Evolutionary conservation across 495 filamentous ascomycete genomes (phyloP).

Genomic region (Hypoxylon rickii): DNA sequence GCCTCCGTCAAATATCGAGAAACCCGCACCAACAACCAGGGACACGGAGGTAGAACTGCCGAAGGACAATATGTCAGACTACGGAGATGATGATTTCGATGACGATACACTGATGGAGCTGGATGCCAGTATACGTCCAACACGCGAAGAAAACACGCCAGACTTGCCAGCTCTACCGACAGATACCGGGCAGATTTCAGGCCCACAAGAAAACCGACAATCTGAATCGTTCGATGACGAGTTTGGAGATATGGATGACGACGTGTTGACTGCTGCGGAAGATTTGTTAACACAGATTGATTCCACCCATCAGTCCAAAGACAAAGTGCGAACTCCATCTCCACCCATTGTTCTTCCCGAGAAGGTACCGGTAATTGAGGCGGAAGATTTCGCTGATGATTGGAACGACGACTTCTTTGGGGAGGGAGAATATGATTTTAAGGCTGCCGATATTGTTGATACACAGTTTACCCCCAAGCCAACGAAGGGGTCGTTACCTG

Average conservation of each 20-base stretch:
- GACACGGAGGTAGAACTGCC: slow-evolving; percentile 17
- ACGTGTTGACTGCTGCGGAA: slow-evolving; percentile 62
- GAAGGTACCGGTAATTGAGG: neutral
- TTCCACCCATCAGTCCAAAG: slow-evolving; percentile 15
- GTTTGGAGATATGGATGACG: slow-evolving; percentile 68
- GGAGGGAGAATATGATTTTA: slow-evolving; percentile 71
- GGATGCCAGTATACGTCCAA: slow-evolving; percentile 50
- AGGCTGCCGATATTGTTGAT: slow-evolving; percentile 63
- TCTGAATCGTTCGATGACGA: slow-evolving; percentile 47
- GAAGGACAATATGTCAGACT: slow-evolving; percentile 48
- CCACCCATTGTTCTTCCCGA: slow-evolving; percentile 9
- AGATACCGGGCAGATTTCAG: slow-evolving; percentile 11
- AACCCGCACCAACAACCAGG: neutral
- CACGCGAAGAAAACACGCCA: slow-evolving; percentile 31
- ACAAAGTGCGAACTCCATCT: neutral
- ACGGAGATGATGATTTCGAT: slow-evolving; percentile 54
- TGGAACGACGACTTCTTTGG: slow-evolving; percentile 66
- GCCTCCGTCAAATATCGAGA: slow-evolving; percentile 6
- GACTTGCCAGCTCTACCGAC: slow-evolving; percentile 2
- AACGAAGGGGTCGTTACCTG: slow-evolving; percentile 39
- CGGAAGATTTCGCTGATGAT: slow-evolving; percentile 37
- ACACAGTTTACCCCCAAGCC: slow-evolving; percentile 48
- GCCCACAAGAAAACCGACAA: slow-evolving; percentile 1
- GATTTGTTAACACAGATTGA: slow-evolving; percentile 59
- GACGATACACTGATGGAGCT: slow-evolving; percentile 58